Evolutionary conservation across 2,329 filamentous ascomycete species (phyloP).

Genomic region (Xylaria arbuscula): DNA sequence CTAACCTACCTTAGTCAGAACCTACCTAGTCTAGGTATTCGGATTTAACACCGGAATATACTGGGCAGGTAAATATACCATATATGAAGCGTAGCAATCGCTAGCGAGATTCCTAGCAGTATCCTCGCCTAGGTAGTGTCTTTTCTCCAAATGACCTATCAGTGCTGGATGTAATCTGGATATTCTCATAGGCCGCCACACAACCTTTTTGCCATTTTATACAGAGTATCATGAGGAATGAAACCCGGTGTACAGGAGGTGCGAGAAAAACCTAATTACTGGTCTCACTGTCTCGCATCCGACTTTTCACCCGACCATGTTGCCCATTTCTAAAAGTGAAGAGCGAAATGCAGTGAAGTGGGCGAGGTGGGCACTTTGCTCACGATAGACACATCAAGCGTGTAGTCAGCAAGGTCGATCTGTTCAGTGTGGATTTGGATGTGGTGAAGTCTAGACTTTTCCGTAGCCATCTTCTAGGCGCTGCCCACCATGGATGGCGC

Average conservation of each 20-base stretch:
- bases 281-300: not conserved
- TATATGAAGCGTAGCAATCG: not conserved
- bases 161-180: not conserved
- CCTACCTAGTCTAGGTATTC: no score
- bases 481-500: not conserved
- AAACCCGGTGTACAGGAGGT: no score
- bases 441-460: slow-evolving; percentile 2
- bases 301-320: no score
- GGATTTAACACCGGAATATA: no score
- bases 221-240: no score
- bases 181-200: not conserved
- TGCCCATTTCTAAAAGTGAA: not conserved
- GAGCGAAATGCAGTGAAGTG: not conserved
- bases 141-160: slow-evolving; percentile 6
- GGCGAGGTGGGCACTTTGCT: not conserved
- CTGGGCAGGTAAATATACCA: not conserved
- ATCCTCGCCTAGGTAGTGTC: no score
- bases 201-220: not conserved
- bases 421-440: not conserved
- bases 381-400: not conserved
- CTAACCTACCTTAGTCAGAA: no score
- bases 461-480: not conserved
- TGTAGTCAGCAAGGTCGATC: not conserved
- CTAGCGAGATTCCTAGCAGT: not conserved
- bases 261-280: not conserved